phyloP scores from a whole-genome alignment of 2,329 filamentous ascomycete genomes.

The Tolypocladium pustulatum region DNA sequence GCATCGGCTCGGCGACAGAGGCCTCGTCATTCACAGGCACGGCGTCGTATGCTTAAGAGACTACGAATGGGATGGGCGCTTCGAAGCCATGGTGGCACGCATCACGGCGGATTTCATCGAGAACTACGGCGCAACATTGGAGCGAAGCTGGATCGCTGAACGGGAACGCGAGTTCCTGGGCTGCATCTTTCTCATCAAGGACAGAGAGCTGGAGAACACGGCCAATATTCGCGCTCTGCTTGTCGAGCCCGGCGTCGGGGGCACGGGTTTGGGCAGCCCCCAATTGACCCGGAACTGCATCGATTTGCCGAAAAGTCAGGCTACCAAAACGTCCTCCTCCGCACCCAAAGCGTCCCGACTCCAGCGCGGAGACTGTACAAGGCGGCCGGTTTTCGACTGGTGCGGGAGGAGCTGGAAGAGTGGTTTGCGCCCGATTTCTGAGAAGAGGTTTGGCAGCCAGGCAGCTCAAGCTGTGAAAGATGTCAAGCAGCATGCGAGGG shows the following conservation, averaged over 20 bases:
- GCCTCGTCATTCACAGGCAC: slow-evolving; percentile 14
- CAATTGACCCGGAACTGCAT: slow-evolving; percentile 8
- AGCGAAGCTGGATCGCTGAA: slow-evolving; percentile 18
- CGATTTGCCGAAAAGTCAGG: slow-evolving; percentile 9
- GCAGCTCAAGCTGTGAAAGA: neutral
- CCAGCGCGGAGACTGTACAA: slow-evolving; percentile 10
- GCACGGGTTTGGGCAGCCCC: slow-evolving; percentile 9
- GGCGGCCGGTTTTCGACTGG: slow-evolving; percentile 9
- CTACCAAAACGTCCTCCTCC: slow-evolving; percentile 7
- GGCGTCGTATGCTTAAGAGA: slow-evolving; percentile 11
- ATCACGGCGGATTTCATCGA: slow-evolving; percentile 14
- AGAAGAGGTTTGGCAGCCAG: neutral
- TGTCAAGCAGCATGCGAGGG: neutral
- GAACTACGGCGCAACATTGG: slow-evolving; percentile 10
- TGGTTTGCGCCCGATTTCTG: neutral
- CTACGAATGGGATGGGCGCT: slow-evolving; percentile 8
- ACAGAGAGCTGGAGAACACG: slow-evolving; percentile 3
- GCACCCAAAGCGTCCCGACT: slow-evolving; percentile 8
- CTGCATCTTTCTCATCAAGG: slow-evolving; percentile 12
- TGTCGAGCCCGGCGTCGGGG: slow-evolving; percentile 11
- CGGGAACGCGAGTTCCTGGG: slow-evolving; percentile 11
- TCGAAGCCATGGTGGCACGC: slow-evolving; percentile 12
- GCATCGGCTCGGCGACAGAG: slow-evolving; percentile 12
- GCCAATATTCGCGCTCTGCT: slow-evolving; percentile 15
- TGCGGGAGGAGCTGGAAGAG: neutral